Percentiles rank a stretch among this genome's conserved stretches.
These are phyloP conservation scores for Cucumis hystrix DNA, from an alignment of 306 rosid genomes.

Conservation along the genomic window DNA sequence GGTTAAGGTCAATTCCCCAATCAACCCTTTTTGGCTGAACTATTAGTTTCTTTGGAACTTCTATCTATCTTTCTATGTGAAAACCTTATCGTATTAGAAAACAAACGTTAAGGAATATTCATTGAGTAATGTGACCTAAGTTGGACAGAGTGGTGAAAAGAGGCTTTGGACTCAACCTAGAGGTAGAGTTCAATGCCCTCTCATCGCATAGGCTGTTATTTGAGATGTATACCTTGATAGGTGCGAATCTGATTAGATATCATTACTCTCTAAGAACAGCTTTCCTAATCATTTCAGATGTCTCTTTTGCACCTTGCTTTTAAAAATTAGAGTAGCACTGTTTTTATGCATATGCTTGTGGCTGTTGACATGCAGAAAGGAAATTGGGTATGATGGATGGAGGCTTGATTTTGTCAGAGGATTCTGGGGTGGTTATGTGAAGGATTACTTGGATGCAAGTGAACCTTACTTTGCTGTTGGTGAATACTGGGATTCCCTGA, in stretches of 20 bases:
- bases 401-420: conserved; percentile 97
- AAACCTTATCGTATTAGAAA: neutral
- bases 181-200: neutral
- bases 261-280: neutral
- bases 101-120: neutral
- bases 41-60: neutral
- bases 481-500: conserved; percentile 96
- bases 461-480: conserved; percentile 84
- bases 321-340: neutral
- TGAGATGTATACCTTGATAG: neutral
- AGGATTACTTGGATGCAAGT: conserved; percentile 72
- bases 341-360: neutral
- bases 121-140: neutral
- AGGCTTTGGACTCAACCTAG: neutral
- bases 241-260: neutral
- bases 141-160: neutral
- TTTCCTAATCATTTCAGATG: neutral
- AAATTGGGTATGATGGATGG: conserved; percentile 97
- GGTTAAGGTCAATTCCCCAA: conserved; percentile 53
- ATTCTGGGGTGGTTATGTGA: conserved; percentile 99
- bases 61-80: no score
- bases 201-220: neutral
- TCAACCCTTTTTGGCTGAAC: neutral
- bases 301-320: neutral
- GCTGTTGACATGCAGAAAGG: conserved; percentile 42